Conservation (phyloP, 306 rosid genomes). For the Cucurbita pepo region DNA sequence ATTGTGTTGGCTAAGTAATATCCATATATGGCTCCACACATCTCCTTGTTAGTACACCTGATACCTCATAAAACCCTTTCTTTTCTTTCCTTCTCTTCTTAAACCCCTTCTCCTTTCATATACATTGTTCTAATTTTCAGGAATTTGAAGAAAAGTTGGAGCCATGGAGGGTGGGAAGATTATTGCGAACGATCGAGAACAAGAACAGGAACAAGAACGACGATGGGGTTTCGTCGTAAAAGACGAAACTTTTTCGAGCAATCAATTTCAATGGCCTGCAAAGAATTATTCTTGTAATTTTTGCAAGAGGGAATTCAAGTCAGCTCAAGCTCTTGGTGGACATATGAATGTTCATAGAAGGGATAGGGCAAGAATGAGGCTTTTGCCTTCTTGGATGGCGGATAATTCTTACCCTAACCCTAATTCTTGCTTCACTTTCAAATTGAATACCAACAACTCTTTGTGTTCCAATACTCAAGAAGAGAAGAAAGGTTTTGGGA, state of each 20-base stretch:
- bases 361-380: constrained; percentile 67
- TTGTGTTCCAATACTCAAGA: background rate
- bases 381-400: constrained; percentile 24
- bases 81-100: background rate
- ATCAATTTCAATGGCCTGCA: constrained; percentile 32
- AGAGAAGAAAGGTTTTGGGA: constrained; percentile 19
- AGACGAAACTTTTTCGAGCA: constrained; percentile 19
- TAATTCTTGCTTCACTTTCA: constrained; percentile 4
- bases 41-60: constrained; percentile 30
- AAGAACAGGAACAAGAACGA: background rate
- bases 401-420: constrained; percentile 15
- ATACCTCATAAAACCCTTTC: constrained; percentile 6
- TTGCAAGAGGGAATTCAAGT: constrained; percentile 69
- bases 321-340: constrained; percentile 85
- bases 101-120: background rate
- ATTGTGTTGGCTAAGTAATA: constrained; percentile 28
- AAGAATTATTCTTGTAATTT: constrained; percentile 55
- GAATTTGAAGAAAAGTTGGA: background rate
- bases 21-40: constrained; percentile 35
- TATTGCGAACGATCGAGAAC: background rate
- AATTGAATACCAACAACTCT: background rate
- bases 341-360: constrained; percentile 88
- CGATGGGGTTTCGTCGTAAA: constrained; percentile 16
- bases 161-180: constrained; percentile 31
- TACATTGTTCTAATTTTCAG: background rate